Evolutionary conservation across 352 stramenopile species (phyloP), one percentile per base, ranked within the genome.

Genomic region (Peronospora farinosa): DNA sequence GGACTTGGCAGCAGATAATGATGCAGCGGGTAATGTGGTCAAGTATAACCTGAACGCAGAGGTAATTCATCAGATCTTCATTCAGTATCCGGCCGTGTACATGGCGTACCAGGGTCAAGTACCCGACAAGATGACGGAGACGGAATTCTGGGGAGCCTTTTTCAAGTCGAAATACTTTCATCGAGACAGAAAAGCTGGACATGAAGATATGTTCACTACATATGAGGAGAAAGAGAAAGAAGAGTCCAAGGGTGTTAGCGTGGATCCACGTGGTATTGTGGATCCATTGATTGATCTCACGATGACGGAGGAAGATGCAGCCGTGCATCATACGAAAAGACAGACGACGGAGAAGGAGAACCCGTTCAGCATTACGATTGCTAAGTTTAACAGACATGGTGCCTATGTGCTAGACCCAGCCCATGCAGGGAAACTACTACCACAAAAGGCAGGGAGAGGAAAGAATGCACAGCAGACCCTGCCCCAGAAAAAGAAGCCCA

Each of bases 151-250:
- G 83, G 67, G 77, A 10, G 74, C 79, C 9, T 94, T 92, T 57
- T 90, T 94, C 54, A 90, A 94, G 65, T 90, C 78, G 43, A 94
- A 94, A 56, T 94, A 94, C 58, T 90, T 90, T 48, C 83, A 94
- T 49, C 77, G 83, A 23, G 83, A 94, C 39, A 72, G 81, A 46
- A 90, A 90, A 51, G 60, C 68, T 38, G 79, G 82, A 27, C 78
- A 88, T 33, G 82, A 92, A 38, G 82, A 92, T 49, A 75, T 92
- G 68, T 92, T 92, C 23, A 88, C 82, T 23, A 84, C 81, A 43
- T 92, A 84, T 52, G 82, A 92, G 44, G 79, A 89, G 38, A 80
- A 88, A 45, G 78, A 88, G 44, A 66, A 78, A 47, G 74, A 86
- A 48, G 57, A 82, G 38, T 49, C 67, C 5, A 73, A 65, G 15